A percentile compares a stretch with the other conserved stretches of the same genome.
phyloP scores from a whole-genome alignment of 1,284 basidiomycete genomes.

The Rhizoctonia solani region DNA sequence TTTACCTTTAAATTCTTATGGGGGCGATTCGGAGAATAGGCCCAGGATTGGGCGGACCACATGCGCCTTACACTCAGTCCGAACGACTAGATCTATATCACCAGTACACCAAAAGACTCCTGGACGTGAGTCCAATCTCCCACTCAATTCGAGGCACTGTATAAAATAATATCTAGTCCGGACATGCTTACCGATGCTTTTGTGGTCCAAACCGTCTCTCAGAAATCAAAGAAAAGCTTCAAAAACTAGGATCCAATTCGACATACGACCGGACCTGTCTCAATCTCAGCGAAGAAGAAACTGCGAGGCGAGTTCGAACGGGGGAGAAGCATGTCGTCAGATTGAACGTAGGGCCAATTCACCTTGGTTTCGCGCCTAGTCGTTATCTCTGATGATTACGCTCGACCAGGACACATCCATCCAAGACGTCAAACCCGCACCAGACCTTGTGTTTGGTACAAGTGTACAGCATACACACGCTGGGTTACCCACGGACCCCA shows the following conservation, averaged over 20 bases:
- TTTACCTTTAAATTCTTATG: neutral
- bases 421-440: conserved; percentile 16
- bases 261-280: conserved; percentile 88
- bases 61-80: conserved; percentile 88
- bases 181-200: conserved; percentile 94
- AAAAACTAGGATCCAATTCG: conserved; percentile 68
- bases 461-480: conserved; percentile 70
- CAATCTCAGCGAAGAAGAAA: conserved; percentile 84
- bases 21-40: conserved; percentile 53
- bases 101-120: conserved; percentile 69
- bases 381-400: conserved; percentile 41
- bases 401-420: conserved; percentile 12
- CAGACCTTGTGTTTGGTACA: conserved; percentile 76
- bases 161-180: conserved; percentile 56
- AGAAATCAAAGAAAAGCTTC: conserved; percentile 67
- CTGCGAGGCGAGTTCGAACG: conserved; percentile 67
- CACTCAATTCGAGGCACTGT: conserved; percentile 13
- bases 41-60: conserved; percentile 71
- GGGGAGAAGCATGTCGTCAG: conserved; percentile 84
- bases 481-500: conserved; percentile 84
- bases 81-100: conserved; percentile 86
- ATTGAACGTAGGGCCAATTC: conserved; percentile 67
- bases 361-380: conserved; percentile 47
- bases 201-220: conserved; percentile 74
- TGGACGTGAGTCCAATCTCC: conserved; percentile 59